Conservation (phyloP, 768 basidiomycete genomes). For the Auriculariales sp. region DNA sequence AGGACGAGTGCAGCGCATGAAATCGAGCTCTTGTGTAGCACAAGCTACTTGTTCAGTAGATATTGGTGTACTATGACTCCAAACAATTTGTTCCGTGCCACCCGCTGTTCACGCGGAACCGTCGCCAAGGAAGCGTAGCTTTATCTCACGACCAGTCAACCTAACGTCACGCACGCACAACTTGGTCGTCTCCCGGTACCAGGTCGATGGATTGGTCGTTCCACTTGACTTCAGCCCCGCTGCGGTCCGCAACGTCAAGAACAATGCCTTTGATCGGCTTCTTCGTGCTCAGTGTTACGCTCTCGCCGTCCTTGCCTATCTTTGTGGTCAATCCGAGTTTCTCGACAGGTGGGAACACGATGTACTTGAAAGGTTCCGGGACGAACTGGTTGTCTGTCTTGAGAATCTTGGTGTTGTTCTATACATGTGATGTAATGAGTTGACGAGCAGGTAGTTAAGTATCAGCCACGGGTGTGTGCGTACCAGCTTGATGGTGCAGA, state of each 20-base stretch:
- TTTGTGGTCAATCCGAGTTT: slow-evolving; percentile 44
- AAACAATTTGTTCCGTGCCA: too few species aligned
- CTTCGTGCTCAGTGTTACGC: slow-evolving; percentile 36
- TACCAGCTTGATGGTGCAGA: slow-evolving; percentile 57
- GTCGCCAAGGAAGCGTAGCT: slow-evolving; percentile 60
- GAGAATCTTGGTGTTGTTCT: slow-evolving; percentile 84
- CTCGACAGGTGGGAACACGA: slow-evolving; percentile 55
- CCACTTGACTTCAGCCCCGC: slow-evolving; percentile 56
- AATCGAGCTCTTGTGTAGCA: too few species aligned
- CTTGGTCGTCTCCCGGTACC: slow-evolving; percentile 72
- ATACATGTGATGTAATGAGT: too few species aligned
- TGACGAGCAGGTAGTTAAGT: background rate
- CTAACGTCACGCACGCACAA: slow-evolving; percentile 48
- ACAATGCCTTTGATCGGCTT: slow-evolving; percentile 82
- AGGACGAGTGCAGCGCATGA: too few species aligned
- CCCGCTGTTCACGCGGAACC: slow-evolving; percentile 53
- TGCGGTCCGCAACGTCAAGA: slow-evolving; percentile 37
- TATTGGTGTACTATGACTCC: too few species aligned
- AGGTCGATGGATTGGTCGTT: slow-evolving; percentile 87
- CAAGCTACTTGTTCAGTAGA: too few species aligned
- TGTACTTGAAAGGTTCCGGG: slow-evolving; percentile 81
- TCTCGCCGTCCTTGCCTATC: slow-evolving; percentile 39
- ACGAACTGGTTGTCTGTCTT: slow-evolving; percentile 78
- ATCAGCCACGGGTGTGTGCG: slow-evolving; percentile 11
- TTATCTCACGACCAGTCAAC: slow-evolving; percentile 49